Evolutionary conservation across 2,329 filamentous ascomycete species (phyloP), one percentile per base, ranked within the genome.

Genomic region (Hirsutella minnesotensis): DNA sequence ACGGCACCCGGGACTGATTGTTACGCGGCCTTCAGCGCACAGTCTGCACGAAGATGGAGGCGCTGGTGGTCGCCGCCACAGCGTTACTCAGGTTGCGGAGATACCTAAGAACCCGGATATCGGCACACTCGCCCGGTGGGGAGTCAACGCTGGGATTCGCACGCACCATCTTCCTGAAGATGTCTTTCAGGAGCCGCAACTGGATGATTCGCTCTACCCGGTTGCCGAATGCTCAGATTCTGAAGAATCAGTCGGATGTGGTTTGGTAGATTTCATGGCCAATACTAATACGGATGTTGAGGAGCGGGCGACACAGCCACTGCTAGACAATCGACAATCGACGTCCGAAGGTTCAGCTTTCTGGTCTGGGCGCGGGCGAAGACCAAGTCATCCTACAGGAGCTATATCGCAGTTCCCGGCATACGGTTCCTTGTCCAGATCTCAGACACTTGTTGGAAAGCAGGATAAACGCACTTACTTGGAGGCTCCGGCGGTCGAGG

Each of bases 71-170:
- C 60, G 65, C 3, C 65, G 66, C 13, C 55, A 65, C 10, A 72
- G 79, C 41, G 68, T 79, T 47, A 69, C 74, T 21, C 76, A 80
- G 20, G 60, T 87, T 19, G 67, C 72, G 22, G 78, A 73, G 45
- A 66, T 86, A 31, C 70, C 85, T 2, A 73, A 71, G 46, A 77
- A 73, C 44, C 75, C 77, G 1, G 79, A 66, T 0, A 67, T 76
- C 19, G 67, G 67, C 4, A 60, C 63, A 15, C 56, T 76, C 16
- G 60, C 66, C 49, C 70, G 73, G 60, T 61, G 84, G 39, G 80
- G 80, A 3, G 70, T 85, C 19, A 84, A 69, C 49, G 69, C 86
- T 47, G 81, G 82, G 2, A 89, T 90, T 62, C 80, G 81, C 49
- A 88, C 85, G 3, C 83, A 88, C 49, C 77, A 79, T 43, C 63